Percentiles rank a stretch among this genome's conserved stretches.
Conservation (phyloP, 768 basidiomycete species). For the Glaciozyma martinii region DNA sequence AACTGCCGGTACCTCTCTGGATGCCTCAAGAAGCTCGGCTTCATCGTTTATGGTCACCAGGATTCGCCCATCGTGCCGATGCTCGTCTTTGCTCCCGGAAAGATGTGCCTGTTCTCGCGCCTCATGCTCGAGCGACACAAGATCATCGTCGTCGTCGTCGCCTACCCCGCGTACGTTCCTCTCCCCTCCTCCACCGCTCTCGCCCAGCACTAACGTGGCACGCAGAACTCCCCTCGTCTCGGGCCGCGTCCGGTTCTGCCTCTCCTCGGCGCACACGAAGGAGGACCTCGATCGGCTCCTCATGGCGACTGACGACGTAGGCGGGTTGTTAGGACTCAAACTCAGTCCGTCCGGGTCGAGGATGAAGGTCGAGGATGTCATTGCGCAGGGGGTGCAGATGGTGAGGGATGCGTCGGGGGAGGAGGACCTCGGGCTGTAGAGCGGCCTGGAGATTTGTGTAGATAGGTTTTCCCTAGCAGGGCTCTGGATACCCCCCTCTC, state of each 20-base stretch:
- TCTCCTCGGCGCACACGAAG: constrained; percentile 92
- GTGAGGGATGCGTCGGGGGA: constrained; percentile 5
- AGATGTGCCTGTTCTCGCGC: constrained; percentile 50
- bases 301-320: constrained; percentile 82
- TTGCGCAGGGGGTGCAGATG: constrained; percentile 21
- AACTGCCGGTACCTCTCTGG: constrained; percentile 85
- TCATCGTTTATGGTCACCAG: constrained; percentile 88
- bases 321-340: constrained; percentile 81
- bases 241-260: constrained; percentile 82
- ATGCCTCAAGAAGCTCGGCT: constrained; percentile 80
- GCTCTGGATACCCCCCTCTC: neutral
- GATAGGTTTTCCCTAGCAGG: neutral
- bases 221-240: constrained; percentile 76
- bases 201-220: neutral
- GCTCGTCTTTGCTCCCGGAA: constrained; percentile 60
- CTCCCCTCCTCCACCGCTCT: neutral
- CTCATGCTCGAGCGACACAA: constrained; percentile 61
- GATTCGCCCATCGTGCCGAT: constrained; percentile 90
- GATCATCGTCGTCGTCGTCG: constrained; percentile 34
- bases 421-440: neutral
- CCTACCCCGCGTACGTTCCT: constrained; percentile 32
- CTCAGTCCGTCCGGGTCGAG: constrained; percentile 53
- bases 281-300: constrained; percentile 84
- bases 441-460: neutral
- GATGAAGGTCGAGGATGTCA: constrained; percentile 24